These are phyloP conservation scores for Galeopsis tetrahit DNA, from an alignment of 257 asterid genomes.

Conservation along the genomic window DNA sequence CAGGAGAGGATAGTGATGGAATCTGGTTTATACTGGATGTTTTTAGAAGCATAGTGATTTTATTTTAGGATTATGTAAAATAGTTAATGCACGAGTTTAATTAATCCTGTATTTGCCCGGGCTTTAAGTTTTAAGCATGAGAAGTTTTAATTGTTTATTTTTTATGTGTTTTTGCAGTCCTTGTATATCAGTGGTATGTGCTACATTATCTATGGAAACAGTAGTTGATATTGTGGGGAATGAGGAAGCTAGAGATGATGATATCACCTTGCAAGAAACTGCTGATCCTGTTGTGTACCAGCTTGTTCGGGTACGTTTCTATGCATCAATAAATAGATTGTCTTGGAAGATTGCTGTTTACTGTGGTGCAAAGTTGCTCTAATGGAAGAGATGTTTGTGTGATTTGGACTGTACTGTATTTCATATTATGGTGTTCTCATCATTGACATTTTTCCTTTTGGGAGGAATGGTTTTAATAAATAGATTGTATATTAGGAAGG, in stretches of 20 bases:
- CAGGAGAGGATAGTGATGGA: conserved; percentile 20
- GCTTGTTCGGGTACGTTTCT: conserved; percentile 75
- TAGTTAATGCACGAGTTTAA: conserved; percentile 27
- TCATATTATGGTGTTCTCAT: conserved; percentile 11
- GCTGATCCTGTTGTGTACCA: conserved; percentile 83
- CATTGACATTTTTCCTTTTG: neutral
- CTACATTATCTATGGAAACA: conserved; percentile 60
- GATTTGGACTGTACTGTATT: conserved; percentile 10
- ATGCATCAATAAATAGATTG: neutral
- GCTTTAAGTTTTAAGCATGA: conserved; percentile 16
- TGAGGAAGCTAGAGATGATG: conserved; percentile 50
- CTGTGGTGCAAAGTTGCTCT: neutral
- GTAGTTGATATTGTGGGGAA: conserved; percentile 51
- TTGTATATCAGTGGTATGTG: conserved; percentile 49
- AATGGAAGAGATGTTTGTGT: conserved; percentile 2
- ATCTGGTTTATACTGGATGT: neutral
- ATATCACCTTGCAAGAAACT: conserved; percentile 36
- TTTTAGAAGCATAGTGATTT: neutral
- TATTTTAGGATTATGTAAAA: neutral
- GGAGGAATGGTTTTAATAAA: neutral
- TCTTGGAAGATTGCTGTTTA: conserved; percentile 9
- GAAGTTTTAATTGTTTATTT: conserved; percentile 18
- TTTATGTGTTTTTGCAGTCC: conserved; percentile 35
- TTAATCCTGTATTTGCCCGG: conserved; percentile 16
- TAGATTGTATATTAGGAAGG: neutral